phyloP scores from a whole-genome alignment of 2,329 filamentous ascomycete genomes.

The Amauroascus niger region DNA sequence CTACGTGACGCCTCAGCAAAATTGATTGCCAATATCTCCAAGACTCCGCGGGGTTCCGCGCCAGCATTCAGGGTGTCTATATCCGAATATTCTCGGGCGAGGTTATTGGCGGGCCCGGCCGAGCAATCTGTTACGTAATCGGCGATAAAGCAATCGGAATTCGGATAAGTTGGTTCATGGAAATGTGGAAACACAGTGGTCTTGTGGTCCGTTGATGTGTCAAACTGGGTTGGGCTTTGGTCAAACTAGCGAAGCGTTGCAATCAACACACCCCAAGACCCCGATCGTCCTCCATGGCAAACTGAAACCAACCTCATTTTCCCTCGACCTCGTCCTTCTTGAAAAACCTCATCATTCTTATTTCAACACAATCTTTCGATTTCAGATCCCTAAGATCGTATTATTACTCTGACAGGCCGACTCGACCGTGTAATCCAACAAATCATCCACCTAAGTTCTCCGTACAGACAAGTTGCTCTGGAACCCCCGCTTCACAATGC shows the following conservation, averaged over 20 bases:
- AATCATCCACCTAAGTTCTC: not conserved
- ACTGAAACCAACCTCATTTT: not conserved
- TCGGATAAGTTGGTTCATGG: not conserved
- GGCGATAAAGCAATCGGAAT: not conserved
- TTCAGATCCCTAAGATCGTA: not conserved
- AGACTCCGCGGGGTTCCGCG: not conserved
- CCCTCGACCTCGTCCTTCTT: not conserved
- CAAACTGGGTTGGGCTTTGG: not conserved
- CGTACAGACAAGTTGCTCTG: not conserved
- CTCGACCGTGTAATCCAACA: not conserved
- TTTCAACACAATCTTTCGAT: not conserved
- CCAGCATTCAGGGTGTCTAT: not conserved
- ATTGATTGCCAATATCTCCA: too few species aligned
- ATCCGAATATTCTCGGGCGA: too few species aligned
- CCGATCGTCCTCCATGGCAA: constrained; percentile 1
- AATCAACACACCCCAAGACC: not conserved
- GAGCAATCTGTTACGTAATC: constrained; percentile 8
- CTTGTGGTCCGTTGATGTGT: not conserved
- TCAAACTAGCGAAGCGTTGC: not conserved
- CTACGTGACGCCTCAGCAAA: too few species aligned
- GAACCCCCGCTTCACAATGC: constrained; percentile 23
- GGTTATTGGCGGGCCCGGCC: not conserved
- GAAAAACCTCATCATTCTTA: not conserved
- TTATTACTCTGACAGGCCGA: not conserved
- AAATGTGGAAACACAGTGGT: not conserved